phyloP scores from a whole-genome alignment of 352 stramenopile species.

The Globisporangium spinosum region DNA sequence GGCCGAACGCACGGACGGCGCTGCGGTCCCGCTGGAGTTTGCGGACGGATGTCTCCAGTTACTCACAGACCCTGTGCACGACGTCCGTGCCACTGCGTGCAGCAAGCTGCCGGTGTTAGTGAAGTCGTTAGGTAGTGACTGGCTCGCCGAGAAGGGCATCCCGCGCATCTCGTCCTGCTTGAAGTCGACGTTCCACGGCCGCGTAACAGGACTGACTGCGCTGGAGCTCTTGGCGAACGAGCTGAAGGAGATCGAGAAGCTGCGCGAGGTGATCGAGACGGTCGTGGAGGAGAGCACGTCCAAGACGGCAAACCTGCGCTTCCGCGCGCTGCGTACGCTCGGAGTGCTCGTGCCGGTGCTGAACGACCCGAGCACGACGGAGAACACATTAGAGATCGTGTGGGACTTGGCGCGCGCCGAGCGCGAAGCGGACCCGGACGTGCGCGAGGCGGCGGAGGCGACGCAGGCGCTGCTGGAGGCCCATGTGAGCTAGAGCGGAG shows the following conservation, averaged over 20 bases:
- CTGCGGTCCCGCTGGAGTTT: slow-evolving; percentile 58
- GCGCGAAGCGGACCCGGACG: slow-evolving; percentile 67
- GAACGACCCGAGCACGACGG: slow-evolving; percentile 58
- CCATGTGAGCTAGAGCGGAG: slow-evolving; percentile 33
- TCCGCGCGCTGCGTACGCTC: slow-evolving; percentile 72
- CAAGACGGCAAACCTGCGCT: slow-evolving; percentile 78
- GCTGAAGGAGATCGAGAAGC: slow-evolving; percentile 64
- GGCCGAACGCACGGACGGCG: slow-evolving; percentile 61
- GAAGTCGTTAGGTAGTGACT: slow-evolving; percentile 71
- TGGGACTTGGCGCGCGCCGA: slow-evolving; percentile 52
- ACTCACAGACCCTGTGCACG: slow-evolving; percentile 60
- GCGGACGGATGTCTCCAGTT: slow-evolving; percentile 68
- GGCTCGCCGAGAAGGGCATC: slow-evolving; percentile 67
- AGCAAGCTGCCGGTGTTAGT: slow-evolving; percentile 60
- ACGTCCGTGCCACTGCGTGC: slow-evolving; percentile 67
- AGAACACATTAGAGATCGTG: slow-evolving; percentile 76
- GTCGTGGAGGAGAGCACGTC: slow-evolving; percentile 77
- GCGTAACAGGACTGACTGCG: slow-evolving; percentile 62
- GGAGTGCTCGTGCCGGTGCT: slow-evolving; percentile 58
- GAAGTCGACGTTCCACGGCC: slow-evolving; percentile 69
- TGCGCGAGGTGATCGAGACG: slow-evolving; percentile 55
- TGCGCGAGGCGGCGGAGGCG: slow-evolving; percentile 65
- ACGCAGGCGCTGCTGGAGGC: slow-evolving; percentile 53
- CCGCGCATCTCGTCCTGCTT: slow-evolving; percentile 58
- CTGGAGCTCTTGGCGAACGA: slow-evolving; percentile 61